Percentiles rank a stretch among this genome's conserved stretches.
Conservation (phyloP, 345 rosid species). For the Arabidopsis arenosa region DNA sequence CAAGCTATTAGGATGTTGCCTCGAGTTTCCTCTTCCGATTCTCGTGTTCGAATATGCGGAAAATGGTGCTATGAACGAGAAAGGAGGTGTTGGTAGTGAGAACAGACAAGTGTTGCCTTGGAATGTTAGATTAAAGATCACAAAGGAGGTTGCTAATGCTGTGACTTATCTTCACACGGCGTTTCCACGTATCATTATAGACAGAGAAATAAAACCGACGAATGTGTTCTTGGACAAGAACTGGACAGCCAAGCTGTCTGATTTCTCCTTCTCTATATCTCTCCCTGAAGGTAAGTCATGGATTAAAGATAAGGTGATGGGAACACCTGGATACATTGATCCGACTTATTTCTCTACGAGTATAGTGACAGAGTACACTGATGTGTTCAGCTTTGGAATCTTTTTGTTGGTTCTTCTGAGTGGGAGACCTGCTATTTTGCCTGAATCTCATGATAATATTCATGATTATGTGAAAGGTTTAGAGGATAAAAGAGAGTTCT, state of each 20-base stretch:
- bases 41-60: conserved; percentile 7
- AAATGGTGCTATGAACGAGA: not conserved
- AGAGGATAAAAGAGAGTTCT: conserved; percentile 15
- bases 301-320: conserved; percentile 29
- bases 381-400: conserved; percentile 36
- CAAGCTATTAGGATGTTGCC: conserved; percentile 23
- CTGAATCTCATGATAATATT: conserved; percentile 1
- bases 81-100: not conserved
- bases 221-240: conserved; percentile 36
- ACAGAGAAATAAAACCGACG: conserved; percentile 26
- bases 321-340: conserved; percentile 26
- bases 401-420: conserved; percentile 28
- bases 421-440: conserved; percentile 5
- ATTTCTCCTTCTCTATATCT: conserved; percentile 29
- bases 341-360: not conserved
- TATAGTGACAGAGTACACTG: conserved; percentile 19
- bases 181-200: conserved; percentile 21
- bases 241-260: conserved; percentile 31
- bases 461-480: conserved; percentile 23
- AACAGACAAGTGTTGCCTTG: not conserved
- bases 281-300: conserved; percentile 33
- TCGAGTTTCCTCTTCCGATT: conserved; percentile 23
- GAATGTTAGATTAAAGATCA: conserved; percentile 22
- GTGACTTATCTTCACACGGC: conserved; percentile 34
- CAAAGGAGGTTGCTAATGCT: conserved; percentile 18